Percentiles rank a stretch among this genome's conserved stretches.
phyloP scores from a whole-genome alignment of 192 early-diverging fungal genomes.

The Backusella luteola region DNA sequence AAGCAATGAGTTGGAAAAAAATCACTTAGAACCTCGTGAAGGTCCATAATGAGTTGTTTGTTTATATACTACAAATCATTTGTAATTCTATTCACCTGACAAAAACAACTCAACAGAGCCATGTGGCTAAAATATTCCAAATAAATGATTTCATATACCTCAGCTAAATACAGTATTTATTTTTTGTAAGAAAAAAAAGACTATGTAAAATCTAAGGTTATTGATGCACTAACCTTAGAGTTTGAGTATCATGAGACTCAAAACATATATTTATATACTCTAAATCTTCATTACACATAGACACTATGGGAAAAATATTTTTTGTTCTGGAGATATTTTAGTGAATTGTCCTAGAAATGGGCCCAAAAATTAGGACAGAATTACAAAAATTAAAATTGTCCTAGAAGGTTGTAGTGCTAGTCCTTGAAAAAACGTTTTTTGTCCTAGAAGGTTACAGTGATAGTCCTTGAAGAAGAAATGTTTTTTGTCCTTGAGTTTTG shows the following conservation, averaged over 20 bases:
- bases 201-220: neutral
- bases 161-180: conserved; percentile 6
- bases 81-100: conserved; percentile 1
- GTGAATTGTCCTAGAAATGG: no score
- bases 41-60: conserved; percentile 3
- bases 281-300: neutral
- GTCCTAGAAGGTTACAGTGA: no score
- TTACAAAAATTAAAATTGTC: no score
- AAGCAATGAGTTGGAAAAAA: neutral
- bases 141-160: neutral
- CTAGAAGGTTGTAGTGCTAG: no score
- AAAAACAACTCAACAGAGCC: neutral
- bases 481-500: no score
- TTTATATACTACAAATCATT: neutral
- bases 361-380: no score
- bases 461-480: no score
- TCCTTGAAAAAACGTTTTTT: no score
- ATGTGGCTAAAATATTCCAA: conserved; percentile 5
- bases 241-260: neutral
- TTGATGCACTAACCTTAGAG: neutral
- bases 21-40: conserved; percentile 8
- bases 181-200: neutral
- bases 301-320: no score
- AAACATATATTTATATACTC: neutral
- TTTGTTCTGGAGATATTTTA: no score